Evolutionary conservation across 192 early-diverging fungal species (phyloP), one percentile per base, ranked within the genome.

Genomic region (Umbelopsis sp.): DNA sequence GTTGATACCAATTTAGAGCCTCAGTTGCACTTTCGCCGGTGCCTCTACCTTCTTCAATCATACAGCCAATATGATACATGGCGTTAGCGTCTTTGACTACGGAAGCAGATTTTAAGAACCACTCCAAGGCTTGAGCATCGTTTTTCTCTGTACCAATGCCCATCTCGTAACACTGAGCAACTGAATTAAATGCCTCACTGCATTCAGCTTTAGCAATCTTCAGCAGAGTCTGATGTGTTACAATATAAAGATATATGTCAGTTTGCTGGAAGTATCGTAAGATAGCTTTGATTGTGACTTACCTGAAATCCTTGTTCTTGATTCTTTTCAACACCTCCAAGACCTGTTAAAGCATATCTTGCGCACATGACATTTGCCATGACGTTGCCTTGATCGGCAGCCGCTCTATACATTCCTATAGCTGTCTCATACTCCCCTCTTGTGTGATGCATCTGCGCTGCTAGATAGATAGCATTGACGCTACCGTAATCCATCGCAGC

Each of bases 111-210:
- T 50, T 23, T 18, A 49, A 41, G 68, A 73, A 78, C 76, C 76
- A 78, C 20, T 70, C 35, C 3, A 73, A 23, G 22, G 76, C 76
- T 23, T 55, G 41, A 10, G 27, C 41, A 53, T 61, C 18, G 48
- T 78, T 44, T 61, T 73, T 35, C 61, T 37, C 23, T 18, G 72
- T 70, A 30, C 71, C 71, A 46, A 74, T 51, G 1, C 76, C 76
- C 23, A 66, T 49, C 46, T 78, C 76, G 13, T 73, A 65, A 23
- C 76, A 78, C 70, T 70, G 65, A 9, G 67, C 76, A 33, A 78
- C 37, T 35, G 68, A 66, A 50, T 70, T 71, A 22, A 70, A 78
- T 15, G 72, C 76, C 44, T 66, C 64, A 25, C 46, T 51, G 22
- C 67, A 74, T 13, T 64, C 50, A 9, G 51, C 20, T 55, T 71